phyloP scores from a whole-genome alignment of 2,329 filamentous ascomycete species.

The Colletotrichum sp. region DNA sequence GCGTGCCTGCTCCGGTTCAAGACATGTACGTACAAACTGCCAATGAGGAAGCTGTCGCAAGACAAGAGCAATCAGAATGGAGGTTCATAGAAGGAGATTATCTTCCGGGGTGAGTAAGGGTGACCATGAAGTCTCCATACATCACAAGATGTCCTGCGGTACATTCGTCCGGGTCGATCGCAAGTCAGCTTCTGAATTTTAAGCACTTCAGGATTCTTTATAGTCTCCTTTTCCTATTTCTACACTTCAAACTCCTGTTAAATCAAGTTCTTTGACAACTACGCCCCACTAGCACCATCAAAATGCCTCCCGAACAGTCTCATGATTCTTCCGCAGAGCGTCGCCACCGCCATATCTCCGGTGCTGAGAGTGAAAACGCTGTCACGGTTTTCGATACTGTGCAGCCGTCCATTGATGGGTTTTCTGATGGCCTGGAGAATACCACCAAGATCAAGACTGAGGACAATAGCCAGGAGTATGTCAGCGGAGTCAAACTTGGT shows the following conservation, averaged over 20 bases:
- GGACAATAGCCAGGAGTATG: neutral
- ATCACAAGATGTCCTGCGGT: neutral
- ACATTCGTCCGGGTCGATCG: neutral
- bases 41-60: neutral
- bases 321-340: neutral
- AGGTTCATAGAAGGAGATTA: neutral
- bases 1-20: neutral
- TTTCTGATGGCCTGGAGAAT: neutral
- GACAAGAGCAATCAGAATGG: neutral
- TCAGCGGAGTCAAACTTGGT: neutral
- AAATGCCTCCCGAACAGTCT: neutral
- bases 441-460: fast-evolving
- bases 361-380: neutral
- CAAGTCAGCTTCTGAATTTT: fast-evolving
- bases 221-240: neutral
- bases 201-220: too few relatives aligned
- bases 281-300: neutral
- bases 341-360: neutral
- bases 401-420: neutral
- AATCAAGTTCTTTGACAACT: neutral
- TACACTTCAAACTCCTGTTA: neutral
- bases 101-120: fast-evolving
- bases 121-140: neutral
- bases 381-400: neutral
- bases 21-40: neutral